Evolutionary conservation across 768 basidiomycete species (phyloP), one percentile per base, ranked within the genome.

Genomic region (Coprinellus aureogranulatus): DNA sequence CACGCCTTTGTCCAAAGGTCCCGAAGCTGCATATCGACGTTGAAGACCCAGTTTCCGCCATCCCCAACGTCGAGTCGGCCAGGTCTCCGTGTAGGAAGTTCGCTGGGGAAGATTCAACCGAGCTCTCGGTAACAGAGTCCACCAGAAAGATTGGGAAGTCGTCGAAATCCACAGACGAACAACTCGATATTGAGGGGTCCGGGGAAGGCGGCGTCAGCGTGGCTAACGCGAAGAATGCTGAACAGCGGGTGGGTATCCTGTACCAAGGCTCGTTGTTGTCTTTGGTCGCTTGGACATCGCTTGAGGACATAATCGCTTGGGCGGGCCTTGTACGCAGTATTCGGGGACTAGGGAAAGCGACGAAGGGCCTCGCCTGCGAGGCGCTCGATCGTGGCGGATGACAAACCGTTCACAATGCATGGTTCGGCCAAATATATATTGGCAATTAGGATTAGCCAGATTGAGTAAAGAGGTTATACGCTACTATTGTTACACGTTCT

Each of bases 111-210:
- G 48, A 53, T 18, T 51, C 49, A 16, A 53, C 41, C 41, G 46
- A 48, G 34, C 55, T 55, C 30, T 48, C 46, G 22, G 52, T 50
- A 25, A 54, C 51, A 34, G 56, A 53, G 49, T 61, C 55, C 34
- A 58, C 57, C 23, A 58, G 40, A 30, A 57, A 54, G 26, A 60
- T 52, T 2, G 44, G 46, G 20, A 57, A 30, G 23, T 49, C 53
- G 40, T 61, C 59, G 41, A 57, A 57, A 26, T 44, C 52, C 18
- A 61, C 18, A 23, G 59, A 61, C 4, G 30, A 53, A 37, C 49
- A n/a, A 14, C 47, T 54, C 14, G 59, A 55, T 2, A 31, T 20
- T 23, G 59, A 56, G 22, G 59, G 47, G 25, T 22, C 53, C 25
- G 31, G 51, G 12, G 45, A 56, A 25, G 53, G 55, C n/a, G 54